Evolutionary conservation across 768 basidiomycete species (phyloP).

Genomic region (Termitomyces heimii): DNA sequence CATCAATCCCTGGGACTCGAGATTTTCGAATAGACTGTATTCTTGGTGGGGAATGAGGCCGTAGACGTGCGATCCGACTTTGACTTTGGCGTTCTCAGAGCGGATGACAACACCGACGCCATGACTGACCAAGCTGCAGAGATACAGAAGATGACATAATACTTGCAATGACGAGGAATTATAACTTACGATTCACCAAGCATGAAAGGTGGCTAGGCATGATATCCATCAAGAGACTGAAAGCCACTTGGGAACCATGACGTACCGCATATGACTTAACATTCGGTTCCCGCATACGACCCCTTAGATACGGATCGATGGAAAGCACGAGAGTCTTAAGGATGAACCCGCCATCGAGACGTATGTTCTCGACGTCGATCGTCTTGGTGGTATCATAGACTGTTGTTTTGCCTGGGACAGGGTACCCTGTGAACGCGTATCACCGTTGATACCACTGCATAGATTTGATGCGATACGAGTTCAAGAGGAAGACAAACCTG

Average conservation of each 20-base stretch:
- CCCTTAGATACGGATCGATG: conserved; percentile 36
- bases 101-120: conserved; percentile 42
- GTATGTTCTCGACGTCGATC: conserved; percentile 43
- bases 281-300: conserved; percentile 29
- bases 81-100: conserved; percentile 27
- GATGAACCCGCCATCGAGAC: conserved; percentile 40
- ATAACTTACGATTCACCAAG: conserved; percentile 31
- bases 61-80: conserved; percentile 35
- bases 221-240: neutral
- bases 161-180: neutral
- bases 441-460: neutral
- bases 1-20: conserved; percentile 12
- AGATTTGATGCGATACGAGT: neutral
- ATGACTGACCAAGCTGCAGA: conserved; percentile 20
- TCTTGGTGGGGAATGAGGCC: conserved; percentile 29
- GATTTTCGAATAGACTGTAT: conserved; percentile 26
- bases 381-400: conserved; percentile 35
- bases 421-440: conserved; percentile 24
- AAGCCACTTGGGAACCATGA: neutral
- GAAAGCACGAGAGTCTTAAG: conserved; percentile 44
- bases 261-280: conserved; percentile 21
- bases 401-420: conserved; percentile 39
- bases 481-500: neutral
- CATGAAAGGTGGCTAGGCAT: conserved; percentile 18
- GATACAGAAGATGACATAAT: neutral